phyloP scores from a whole-genome alignment of 1,284 basidiomycete genomes.

The Austropuccinia psidii region DNA sequence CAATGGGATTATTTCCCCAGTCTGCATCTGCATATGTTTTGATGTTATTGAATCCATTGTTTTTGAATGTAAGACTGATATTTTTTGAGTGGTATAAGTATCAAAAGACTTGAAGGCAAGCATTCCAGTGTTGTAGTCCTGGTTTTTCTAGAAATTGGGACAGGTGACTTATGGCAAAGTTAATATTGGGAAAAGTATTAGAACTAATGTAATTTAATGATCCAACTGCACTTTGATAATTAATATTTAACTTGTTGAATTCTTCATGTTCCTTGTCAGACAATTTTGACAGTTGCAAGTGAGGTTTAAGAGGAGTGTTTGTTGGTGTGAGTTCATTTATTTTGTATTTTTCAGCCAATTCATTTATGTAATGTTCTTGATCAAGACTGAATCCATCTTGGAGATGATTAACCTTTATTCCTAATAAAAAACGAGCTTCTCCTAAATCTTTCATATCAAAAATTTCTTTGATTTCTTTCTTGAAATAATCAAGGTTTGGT shows the following conservation, averaged over 20 bases:
- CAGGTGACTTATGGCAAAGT: background rate
- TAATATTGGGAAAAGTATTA: background rate
- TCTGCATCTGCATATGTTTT: too few species aligned
- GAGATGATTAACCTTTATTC: background rate
- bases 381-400: background rate
- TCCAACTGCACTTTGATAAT: background rate
- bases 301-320: background rate
- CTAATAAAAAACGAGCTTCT: background rate
- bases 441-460: conserved; percentile 3
- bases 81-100: too few species aligned
- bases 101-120: background rate
- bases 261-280: background rate
- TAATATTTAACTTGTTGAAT: background rate
- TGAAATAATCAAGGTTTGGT: background rate
- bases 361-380: background rate
- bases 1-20: too few species aligned
- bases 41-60: too few species aligned
- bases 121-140: background rate
- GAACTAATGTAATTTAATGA: background rate
- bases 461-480: background rate
- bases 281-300: background rate
- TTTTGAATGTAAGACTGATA: too few species aligned
- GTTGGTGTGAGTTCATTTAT: background rate
- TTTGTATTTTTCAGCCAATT: background rate
- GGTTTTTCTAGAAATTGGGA: conserved; percentile 1